phyloP scores from a whole-genome alignment of 768 basidiomycete species.

The Amanita polypyramis region DNA sequence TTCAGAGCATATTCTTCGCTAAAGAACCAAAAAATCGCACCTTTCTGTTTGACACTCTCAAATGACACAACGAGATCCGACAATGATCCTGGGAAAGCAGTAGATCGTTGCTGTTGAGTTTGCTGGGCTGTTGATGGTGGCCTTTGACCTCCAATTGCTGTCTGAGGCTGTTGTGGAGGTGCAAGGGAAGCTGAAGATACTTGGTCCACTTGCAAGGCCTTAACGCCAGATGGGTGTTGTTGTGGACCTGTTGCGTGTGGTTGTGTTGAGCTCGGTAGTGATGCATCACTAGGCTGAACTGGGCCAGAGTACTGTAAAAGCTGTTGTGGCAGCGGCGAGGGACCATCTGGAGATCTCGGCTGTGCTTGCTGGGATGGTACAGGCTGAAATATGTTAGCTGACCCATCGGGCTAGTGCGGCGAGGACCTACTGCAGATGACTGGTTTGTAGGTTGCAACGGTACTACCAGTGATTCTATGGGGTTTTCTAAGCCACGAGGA shows the following conservation, averaged over 20 bases:
- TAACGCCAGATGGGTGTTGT: conserved; percentile 64
- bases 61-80: conserved; percentile 92
- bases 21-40: conserved; percentile 28
- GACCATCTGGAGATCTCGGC: conserved; percentile 19
- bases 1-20: neutral
- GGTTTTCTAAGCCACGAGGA: conserved; percentile 1
- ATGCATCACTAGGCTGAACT: conserved; percentile 18
- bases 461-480: conserved; percentile 33
- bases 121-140: conserved; percentile 46
- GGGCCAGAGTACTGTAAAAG: conserved; percentile 21
- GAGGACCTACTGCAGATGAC: conserved; percentile 30
- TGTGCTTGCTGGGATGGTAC: conserved; percentile 28
- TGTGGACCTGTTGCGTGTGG: conserved; percentile 36
- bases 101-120: conserved; percentile 27
- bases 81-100: conserved; percentile 72
- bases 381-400: conserved; percentile 17
- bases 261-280: conserved; percentile 32
- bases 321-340: conserved; percentile 34
- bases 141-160: conserved; percentile 30
- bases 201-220: conserved; percentile 39
- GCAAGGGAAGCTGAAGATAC: conserved; percentile 15
- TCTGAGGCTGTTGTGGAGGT: conserved; percentile 27
- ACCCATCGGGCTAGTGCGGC: neutral
- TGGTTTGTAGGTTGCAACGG: conserved; percentile 31
- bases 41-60: conserved; percentile 94